Percentiles rank a stretch among this genome's conserved stretches.
These are phyloP conservation scores for Fragaria ananassa DNA, from an alignment of 306 rosid species.

Conservation along the genomic window DNA sequence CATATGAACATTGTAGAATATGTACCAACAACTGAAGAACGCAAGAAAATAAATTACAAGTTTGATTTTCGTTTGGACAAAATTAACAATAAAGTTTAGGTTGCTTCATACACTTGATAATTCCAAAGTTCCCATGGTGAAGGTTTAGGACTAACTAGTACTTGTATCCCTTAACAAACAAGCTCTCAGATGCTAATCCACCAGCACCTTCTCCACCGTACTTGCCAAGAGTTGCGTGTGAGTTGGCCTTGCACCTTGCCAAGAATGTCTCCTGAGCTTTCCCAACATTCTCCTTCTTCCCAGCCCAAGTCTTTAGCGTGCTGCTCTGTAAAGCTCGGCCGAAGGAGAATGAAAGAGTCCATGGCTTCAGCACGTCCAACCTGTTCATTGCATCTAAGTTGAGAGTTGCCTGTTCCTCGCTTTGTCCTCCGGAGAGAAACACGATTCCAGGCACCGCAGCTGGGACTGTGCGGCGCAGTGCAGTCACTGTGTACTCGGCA, in stretches of 20 bases:
- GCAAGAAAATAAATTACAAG: background rate
- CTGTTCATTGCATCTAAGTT: conserved; percentile 80
- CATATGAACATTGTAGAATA: background rate
- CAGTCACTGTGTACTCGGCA: conserved; percentile 68
- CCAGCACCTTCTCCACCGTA: conserved; percentile 45
- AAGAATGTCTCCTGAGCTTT: conserved; percentile 74
- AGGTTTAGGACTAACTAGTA: conserved; percentile 34
- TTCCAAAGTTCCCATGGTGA: background rate
- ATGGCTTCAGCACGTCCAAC: conserved; percentile 71
- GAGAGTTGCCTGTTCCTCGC: conserved; percentile 80
- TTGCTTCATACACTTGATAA: conserved; percentile 6
- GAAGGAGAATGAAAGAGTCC: conserved; percentile 92
- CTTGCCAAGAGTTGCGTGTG: conserved; percentile 76
- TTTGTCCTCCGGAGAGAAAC: conserved; percentile 89
- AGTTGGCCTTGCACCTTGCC: conserved; percentile 76
- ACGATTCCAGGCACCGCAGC: conserved; percentile 83
- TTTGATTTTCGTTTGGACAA: conserved; percentile 4
- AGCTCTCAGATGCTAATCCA: conserved; percentile 68
- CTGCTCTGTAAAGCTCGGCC: conserved; percentile 86
- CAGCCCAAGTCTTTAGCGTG: conserved; percentile 86
- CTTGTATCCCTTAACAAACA: conserved; percentile 61
- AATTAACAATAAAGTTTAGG: background rate
- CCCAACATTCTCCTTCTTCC: conserved; percentile 70
- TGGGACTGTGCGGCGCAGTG: conserved; percentile 79
- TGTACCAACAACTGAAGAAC: background rate